Base-by-base conservation (phyloP, 2,329 filamentous ascomycete genomes). In the Clonostachys byssicola region DNA sequence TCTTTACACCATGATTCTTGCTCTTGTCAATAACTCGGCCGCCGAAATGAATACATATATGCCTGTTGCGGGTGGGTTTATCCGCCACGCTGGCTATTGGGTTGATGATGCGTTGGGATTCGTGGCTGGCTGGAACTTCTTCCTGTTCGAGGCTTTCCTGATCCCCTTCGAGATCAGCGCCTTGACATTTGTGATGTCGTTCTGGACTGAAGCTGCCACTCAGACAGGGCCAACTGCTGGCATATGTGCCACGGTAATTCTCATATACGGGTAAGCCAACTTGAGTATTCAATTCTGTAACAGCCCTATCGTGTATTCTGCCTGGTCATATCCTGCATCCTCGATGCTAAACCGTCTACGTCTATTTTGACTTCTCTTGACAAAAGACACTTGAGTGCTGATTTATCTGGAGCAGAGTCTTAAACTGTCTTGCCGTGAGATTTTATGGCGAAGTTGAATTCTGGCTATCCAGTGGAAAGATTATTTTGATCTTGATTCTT, bases 31-130 rank as follows among this genome's bases (percentile, higher is more conserved):
- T 67, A 83, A 81, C 56, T 73, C 71, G 49, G 70, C 81, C 49
- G 79, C 80, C 10, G 80, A 84, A 58, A 83, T 84, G 79, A 72
- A 68, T 20, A 70, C 70, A 35, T 77, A 74, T 52, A 77, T 80
- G 68, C 80, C 80, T 13, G 73, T 84, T 38, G 71, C 69, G 42
- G 79, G 79, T 47, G 75, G 75, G 3, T 83, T 81, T 57, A 74
- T 83, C 49, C 76, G 80, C 46, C 68, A 83, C 60, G 78, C 78
- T 7, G 78, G 78, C 16, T 67, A 77, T 52, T 49, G 77, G 74
- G 78, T 81, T 9, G 80, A 84, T 58, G 78, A 82, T 12, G 69
- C 80, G 5, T 66, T 77, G 12, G 78, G 79, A 34, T 81, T 83
- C 52, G 66, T 68, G 48, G 68, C 63, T 40, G 74, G 73, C 30